A percentile compares a stretch with the other conserved stretches of the same genome.
Evolutionary conservation across 495 filamentous ascomycete genomes (phyloP).

Genomic region (Jackrogersella minutella): DNA sequence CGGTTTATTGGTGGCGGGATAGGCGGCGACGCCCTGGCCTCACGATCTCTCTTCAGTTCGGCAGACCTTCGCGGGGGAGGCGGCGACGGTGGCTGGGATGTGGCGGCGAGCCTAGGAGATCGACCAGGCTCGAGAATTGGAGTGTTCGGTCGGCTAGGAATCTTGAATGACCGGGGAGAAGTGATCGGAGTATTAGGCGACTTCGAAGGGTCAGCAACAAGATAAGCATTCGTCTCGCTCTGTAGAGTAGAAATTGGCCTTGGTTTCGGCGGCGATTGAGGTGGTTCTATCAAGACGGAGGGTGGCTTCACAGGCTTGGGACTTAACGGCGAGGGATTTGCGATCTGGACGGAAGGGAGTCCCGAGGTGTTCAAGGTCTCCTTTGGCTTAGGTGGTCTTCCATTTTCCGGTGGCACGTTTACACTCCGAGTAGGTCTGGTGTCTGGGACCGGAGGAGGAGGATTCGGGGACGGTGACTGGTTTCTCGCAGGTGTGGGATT

Average conservation of each 20-base stretch:
- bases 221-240: constrained; percentile 50
- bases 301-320: constrained; percentile 69
- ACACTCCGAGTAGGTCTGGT: constrained; percentile 52
- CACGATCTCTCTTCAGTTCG: constrained; percentile 56
- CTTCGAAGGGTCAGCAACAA: constrained; percentile 56
- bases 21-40: constrained; percentile 52
- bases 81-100: constrained; percentile 60
- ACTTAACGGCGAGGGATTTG: constrained; percentile 46
- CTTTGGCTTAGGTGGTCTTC: constrained; percentile 34
- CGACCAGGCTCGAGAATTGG: constrained; percentile 55
- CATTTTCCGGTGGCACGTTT: constrained; percentile 34
- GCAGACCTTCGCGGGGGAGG: constrained; percentile 63
- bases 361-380: constrained; percentile 39
- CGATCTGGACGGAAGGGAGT: constrained; percentile 42
- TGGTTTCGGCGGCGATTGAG: constrained; percentile 72
- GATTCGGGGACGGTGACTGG: constrained; percentile 54
- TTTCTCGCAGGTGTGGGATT: constrained; percentile 42
- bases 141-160: constrained; percentile 59
- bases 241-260: constrained; percentile 47
- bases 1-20: constrained; percentile 77
- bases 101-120: constrained; percentile 52
- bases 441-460: constrained; percentile 62
- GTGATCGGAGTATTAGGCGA: constrained; percentile 59
- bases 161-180: constrained; percentile 61
- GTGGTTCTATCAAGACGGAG: constrained; percentile 75